phyloP scores from a whole-genome alignment of 805 yeast genomes.

The Babjeviella inositovora region DNA sequence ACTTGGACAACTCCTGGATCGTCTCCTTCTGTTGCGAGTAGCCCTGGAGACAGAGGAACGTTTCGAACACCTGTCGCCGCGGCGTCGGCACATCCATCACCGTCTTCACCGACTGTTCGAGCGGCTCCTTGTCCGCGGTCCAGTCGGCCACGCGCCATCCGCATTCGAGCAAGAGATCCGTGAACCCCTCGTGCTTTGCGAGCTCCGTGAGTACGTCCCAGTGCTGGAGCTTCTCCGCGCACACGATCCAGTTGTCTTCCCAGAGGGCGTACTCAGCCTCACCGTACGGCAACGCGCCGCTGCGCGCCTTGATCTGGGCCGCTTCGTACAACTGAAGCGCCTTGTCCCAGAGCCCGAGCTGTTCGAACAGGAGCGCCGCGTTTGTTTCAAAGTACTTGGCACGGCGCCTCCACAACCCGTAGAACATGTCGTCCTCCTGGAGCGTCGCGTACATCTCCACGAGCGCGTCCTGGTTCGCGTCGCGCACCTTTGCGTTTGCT shows the following conservation, averaged over 20 bases:
- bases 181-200: slow-evolving; percentile 95
- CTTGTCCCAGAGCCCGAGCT: slow-evolving; percentile 86
- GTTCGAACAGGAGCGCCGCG: slow-evolving; percentile 87
- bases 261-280: slow-evolving; percentile 90
- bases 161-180: slow-evolving; percentile 89
- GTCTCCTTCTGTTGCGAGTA: slow-evolving; percentile 84
- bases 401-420: slow-evolving; percentile 94
- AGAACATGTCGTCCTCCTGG: slow-evolving; percentile 93
- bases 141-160: slow-evolving; percentile 99
- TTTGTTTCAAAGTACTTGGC: slow-evolving; percentile 91
- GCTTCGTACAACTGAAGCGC: slow-evolving; percentile 90
- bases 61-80: slow-evolving; percentile 87
- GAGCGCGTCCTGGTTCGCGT: slow-evolving; percentile 79
- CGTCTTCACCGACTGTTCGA: slow-evolving; percentile 86
- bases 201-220: slow-evolving; percentile 96
- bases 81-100: slow-evolving; percentile 99
- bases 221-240: slow-evolving; percentile 94
- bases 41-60: slow-evolving; percentile 85
- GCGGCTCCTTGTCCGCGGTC: slow-evolving; percentile 87
- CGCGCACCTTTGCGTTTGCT: slow-evolving; percentile 53
- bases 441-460: slow-evolving; percentile 77
- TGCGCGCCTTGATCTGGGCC: slow-evolving; percentile 92
- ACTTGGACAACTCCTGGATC: slow-evolving; percentile 66
- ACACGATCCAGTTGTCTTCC: slow-evolving; percentile 98
- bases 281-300: slow-evolving; percentile 89